Conservation (phyloP, 768 basidiomycete species). For the Candolleomyces efflorescens region DNA sequence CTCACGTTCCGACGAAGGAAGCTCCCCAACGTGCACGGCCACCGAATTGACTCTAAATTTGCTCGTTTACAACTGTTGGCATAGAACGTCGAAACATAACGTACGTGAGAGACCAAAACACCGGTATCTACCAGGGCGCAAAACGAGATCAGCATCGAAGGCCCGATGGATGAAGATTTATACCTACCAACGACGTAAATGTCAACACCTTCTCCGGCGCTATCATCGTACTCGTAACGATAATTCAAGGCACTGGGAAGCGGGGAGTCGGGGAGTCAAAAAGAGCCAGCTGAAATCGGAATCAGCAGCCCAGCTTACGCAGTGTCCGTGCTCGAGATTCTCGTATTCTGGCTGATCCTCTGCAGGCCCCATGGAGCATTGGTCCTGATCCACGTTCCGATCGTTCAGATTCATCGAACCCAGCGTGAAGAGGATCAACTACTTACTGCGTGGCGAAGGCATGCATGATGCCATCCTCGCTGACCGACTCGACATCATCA, state of each 20-base stretch:
- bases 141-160: neutral
- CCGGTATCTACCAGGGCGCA: constrained; percentile 22
- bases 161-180: neutral
- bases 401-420: neutral
- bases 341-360: constrained; percentile 20
- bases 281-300: neutral
- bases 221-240: constrained; percentile 17
- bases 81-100: neutral
- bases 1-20: constrained; percentile 25
- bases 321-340: constrained; percentile 12
- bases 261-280: neutral
- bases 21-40: constrained; percentile 37
- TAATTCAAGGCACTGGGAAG: constrained; percentile 12
- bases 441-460: constrained; percentile 19
- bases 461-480: constrained; percentile 24
- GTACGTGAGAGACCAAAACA: constrained; percentile 19
- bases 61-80: neutral
- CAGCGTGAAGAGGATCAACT: neutral
- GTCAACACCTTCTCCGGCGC: constrained; percentile 27
- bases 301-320: neutral
- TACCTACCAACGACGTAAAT: constrained; percentile 33
- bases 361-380: constrained; percentile 33
- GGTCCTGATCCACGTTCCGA: constrained; percentile 12
- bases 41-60: constrained; percentile 28
- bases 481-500: constrained; percentile 18